Evolutionary conservation across 208 protist species (phyloP).

Genomic region (Polymyxa betae): DNA sequence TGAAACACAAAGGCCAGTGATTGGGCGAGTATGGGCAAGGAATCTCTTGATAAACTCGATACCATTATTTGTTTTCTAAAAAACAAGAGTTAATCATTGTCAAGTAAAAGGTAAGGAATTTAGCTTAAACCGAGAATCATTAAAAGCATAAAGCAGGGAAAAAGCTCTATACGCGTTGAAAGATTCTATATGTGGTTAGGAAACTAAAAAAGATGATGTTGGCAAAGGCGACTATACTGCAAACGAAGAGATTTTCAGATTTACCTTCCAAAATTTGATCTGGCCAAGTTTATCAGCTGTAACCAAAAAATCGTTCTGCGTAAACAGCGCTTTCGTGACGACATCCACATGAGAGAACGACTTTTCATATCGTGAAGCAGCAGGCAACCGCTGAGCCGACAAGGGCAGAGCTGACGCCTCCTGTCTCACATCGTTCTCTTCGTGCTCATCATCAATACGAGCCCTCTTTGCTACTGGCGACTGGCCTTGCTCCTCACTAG

Average conservation of each 20-base stretch:
- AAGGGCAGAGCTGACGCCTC: too few species aligned
- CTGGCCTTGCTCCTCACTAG: too few species aligned
- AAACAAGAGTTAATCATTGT: neutral
- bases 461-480: too few species aligned
- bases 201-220: too few species aligned
- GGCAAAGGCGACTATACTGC: too few species aligned
- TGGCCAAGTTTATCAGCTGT: slow-evolving; percentile 78
- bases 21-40: slow-evolving; percentile 73
- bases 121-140: too few species aligned
- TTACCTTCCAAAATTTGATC: slow-evolving; percentile 86
- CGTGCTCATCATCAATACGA: too few species aligned
- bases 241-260: neutral
- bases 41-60: slow-evolving; percentile 89
- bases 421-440: too few species aligned
- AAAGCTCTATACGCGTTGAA: too few species aligned
- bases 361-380: slow-evolving; percentile 81
- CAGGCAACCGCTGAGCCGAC: slow-evolving; percentile 75
- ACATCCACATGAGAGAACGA: slow-evolving; percentile 81
- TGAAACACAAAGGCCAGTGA: slow-evolving; percentile 66
- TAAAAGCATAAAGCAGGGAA: too few species aligned
- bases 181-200: too few species aligned
- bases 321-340: slow-evolving; percentile 69
- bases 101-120: too few species aligned
- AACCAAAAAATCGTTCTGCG: slow-evolving; percentile 77
- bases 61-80: slow-evolving; percentile 69